Percentiles rank a stretch among this genome's conserved stretches.
phyloP scores from a whole-genome alignment of 2,329 filamentous ascomycete species.

The Botrytis pseudocinerea region DNA sequence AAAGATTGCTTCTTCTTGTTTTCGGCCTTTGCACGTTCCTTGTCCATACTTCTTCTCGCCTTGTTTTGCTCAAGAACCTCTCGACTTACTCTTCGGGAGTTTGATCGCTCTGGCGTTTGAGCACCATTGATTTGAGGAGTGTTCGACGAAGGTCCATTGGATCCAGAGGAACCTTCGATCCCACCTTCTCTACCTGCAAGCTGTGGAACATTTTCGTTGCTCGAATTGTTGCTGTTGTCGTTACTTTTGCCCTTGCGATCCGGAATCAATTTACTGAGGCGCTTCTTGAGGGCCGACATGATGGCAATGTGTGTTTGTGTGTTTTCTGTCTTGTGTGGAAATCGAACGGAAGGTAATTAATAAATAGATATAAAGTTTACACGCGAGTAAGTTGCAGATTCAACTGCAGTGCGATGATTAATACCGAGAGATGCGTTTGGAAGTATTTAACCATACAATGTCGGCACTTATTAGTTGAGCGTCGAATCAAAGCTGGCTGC shows the following conservation, averaged over 20 bases:
- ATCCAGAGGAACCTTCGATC: not conserved
- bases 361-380: not conserved
- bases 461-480: not conserved
- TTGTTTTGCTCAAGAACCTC: constrained; percentile 33
- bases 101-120: constrained; percentile 23
- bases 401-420: not conserved
- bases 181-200: constrained; percentile 25
- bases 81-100: constrained; percentile 31
- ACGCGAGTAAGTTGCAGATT: not conserved
- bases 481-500: not conserved
- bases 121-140: constrained; percentile 22
- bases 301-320: constrained; percentile 11
- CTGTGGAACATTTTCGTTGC: constrained; percentile 23
- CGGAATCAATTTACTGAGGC: constrained; percentile 34
- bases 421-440: not conserved
- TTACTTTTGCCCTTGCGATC: constrained; percentile 21
- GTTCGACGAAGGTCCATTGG: not conserved
- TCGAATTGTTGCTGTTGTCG: constrained; percentile 21
- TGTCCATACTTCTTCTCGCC: constrained; percentile 34
- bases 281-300: constrained; percentile 40
- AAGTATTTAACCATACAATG: not conserved
- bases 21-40: constrained; percentile 34
- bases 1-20: constrained; percentile 35
- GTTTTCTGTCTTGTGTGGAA: not conserved
- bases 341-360: not conserved